These are phyloP conservation scores for Monascus ruber DNA, from an alignment of 2,329 filamentous ascomycete species.

Conservation along the genomic window DNA sequence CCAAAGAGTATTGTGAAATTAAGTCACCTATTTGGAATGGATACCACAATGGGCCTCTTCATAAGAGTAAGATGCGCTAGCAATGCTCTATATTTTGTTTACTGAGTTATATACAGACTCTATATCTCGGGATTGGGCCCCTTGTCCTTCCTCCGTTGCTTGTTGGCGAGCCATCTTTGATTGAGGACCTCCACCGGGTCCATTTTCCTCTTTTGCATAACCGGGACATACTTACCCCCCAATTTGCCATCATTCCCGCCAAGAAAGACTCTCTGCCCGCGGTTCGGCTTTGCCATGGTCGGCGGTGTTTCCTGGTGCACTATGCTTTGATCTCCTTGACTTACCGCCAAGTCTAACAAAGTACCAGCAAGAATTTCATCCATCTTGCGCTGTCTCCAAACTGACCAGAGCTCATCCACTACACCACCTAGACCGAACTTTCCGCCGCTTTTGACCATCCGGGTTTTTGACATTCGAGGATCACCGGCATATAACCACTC, in stretches of 20 bases:
- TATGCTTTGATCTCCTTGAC: constrained; percentile 25
- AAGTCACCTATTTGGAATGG: too few species aligned
- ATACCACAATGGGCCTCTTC: too few species aligned
- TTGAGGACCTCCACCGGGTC: constrained; percentile 53
- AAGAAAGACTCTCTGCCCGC: constrained; percentile 45
- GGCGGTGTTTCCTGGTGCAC: constrained; percentile 14
- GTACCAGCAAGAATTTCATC: constrained; percentile 74
- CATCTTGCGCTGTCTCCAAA: constrained; percentile 77
- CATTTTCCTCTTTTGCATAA: constrained; percentile 45
- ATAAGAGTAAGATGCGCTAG: too few species aligned
- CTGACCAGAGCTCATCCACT: constrained; percentile 65
- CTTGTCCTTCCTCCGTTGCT: constrained; percentile 32
- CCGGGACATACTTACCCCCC: constrained; percentile 47
- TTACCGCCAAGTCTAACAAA: constrained; percentile 54
- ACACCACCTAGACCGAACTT: constrained; percentile 57
- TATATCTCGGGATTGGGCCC: constrained; percentile 15
- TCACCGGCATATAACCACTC: constrained; percentile 73
- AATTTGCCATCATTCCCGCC: constrained; percentile 44
- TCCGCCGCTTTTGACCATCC: constrained; percentile 38
- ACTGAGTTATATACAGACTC: constrained; percentile 1
- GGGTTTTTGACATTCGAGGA: constrained; percentile 31
- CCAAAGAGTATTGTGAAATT: neutral
- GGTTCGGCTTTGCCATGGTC: constrained; percentile 14
- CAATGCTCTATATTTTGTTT: too few species aligned
- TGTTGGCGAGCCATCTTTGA: constrained; percentile 44